A percentile compares a stretch with the other conserved stretches of the same genome.
phyloP scores from a whole-genome alignment of 2,329 filamentous ascomycete species.

The Chrysosporium queenslandicum region DNA sequence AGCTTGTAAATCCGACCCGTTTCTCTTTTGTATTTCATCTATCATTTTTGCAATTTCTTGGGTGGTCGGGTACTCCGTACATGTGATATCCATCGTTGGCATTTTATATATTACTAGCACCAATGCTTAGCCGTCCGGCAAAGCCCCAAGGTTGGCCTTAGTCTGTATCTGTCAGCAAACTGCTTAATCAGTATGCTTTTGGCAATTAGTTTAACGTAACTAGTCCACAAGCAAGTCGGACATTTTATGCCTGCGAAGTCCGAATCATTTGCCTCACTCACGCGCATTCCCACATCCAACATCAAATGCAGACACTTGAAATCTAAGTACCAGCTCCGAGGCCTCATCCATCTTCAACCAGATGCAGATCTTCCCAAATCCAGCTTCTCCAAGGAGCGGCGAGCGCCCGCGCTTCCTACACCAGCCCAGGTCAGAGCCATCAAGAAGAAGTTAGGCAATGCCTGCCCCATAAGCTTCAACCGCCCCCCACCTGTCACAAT shows the following conservation, averaged over 20 bases:
- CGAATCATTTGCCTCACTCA: no score
- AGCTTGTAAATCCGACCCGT: slow-evolving; percentile 59
- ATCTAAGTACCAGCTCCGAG: no score
- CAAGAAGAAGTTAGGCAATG: slow-evolving; percentile 18
- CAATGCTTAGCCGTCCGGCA: no score
- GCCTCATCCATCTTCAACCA: slow-evolving; percentile 1
- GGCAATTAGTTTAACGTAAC: no score
- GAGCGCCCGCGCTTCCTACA: slow-evolving; percentile 22
- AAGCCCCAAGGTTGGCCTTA: no score
- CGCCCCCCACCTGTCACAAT: slow-evolving; percentile 26
- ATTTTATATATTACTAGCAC: no score
- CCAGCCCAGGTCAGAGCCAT: slow-evolving; percentile 25
- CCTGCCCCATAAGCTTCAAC: slow-evolving; percentile 18
- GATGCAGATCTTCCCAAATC: slow-evolving; percentile 12
- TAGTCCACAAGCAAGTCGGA: no score
- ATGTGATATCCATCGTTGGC: neutral
- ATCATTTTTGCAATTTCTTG: slow-evolving; percentile 5
- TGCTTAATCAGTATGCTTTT: no score
- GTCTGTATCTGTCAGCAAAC: no score
- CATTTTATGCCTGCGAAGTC: no score
- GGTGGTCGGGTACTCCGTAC: neutral
- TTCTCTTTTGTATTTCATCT: neutral
- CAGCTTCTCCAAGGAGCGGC: slow-evolving; percentile 21
- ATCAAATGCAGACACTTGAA: no score
- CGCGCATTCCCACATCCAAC: no score